Base-by-base conservation (phyloP, 148 eudicot genomes). In the Spergularia marina region DNA sequence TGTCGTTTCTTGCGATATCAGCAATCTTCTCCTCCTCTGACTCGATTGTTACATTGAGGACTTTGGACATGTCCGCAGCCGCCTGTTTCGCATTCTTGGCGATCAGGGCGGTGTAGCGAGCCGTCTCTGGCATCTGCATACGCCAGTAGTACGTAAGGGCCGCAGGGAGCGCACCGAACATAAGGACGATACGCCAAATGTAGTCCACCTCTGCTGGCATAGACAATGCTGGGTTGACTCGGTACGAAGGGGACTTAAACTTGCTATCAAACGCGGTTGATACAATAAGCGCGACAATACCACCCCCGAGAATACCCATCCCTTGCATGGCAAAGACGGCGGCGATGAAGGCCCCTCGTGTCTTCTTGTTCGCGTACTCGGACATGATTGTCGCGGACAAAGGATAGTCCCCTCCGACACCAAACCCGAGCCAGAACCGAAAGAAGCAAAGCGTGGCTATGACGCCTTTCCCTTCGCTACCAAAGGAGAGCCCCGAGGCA, bases 271-370 rank as follows among this genome's bases (percentile, higher is more conserved):
- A 91, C 0, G 79, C 87, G 0, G 88, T 11, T 0, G 92, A 83
- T 12, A 85, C 77, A 0, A 87, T 71, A 0, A 89, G 72, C 0
- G 88, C 83, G 2, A 89, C 79, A 9, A 91, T 54, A 9, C 92
- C 96, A 53, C 92, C 78, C 0, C 83, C 73, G 18, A 91, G 62
- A 30, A 85, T 89, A 1, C 96, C 96, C 21, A 87, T 73, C 7
- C 96, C 91, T 66, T 90, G 95, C 96, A 91, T 91, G 8, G 92
- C 92, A 53, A 89, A 91, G 5, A 91, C 96, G 0, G 91, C 91
- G 0, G 95, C 91, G 0, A 90, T 90, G 25, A 90, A 90, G 0
- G 87, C 83, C 4, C 91, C 91, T 55, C 94, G 83, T 0, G 91
- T 90, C 82, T 82, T 90, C 71, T 90, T 90, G 66, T 90, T 90